Evolutionary conservation across 2,329 filamentous ascomycete genomes (phyloP).

Genomic region (Sporothrix sp.): DNA sequence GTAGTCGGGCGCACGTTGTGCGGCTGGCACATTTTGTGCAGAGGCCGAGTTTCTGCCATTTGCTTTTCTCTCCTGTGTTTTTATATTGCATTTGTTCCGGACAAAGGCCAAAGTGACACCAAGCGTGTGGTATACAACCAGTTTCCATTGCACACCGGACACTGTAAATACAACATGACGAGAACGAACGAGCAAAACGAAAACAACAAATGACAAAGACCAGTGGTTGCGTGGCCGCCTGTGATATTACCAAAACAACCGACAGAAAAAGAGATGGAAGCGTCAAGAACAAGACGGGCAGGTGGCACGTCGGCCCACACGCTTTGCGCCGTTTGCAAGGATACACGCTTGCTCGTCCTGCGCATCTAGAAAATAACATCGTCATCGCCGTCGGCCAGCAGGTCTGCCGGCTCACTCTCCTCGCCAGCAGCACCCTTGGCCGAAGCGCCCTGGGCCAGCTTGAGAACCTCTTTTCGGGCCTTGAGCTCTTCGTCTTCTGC

Average conservation of each 20-base stretch:
- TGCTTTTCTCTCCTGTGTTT: neutral
- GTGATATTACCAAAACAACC: conserved; percentile 4
- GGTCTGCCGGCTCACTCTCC: conserved; percentile 44
- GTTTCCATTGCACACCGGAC: conserved; percentile 16
- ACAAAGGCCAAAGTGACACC: neutral
- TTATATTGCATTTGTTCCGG: conserved; percentile 1
- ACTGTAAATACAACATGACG: neutral
- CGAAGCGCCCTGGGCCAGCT: conserved; percentile 28
- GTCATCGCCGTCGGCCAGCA: conserved; percentile 65
- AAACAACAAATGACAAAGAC: neutral
- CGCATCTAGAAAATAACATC: conserved; percentile 70
- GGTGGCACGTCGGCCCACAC: neutral
- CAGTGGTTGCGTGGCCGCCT: neutral
- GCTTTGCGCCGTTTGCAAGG: neutral
- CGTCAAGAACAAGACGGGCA: neutral
- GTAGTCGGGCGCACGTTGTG: conserved; percentile 34
- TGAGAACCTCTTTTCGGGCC: conserved; percentile 52
- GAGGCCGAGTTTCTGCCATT: conserved; percentile 1
- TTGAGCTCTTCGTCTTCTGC: conserved; percentile 66
- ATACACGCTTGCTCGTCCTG: neutral
- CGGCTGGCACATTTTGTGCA: too few species aligned
- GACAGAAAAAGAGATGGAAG: neutral
- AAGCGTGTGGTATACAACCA: neutral
- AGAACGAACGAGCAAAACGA: neutral
- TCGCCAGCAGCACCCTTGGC: conserved; percentile 13